These are phyloP conservation scores for Botryotinia globosa DNA, from an alignment of 2,329 filamentous ascomycete species.

Conservation along the genomic window DNA sequence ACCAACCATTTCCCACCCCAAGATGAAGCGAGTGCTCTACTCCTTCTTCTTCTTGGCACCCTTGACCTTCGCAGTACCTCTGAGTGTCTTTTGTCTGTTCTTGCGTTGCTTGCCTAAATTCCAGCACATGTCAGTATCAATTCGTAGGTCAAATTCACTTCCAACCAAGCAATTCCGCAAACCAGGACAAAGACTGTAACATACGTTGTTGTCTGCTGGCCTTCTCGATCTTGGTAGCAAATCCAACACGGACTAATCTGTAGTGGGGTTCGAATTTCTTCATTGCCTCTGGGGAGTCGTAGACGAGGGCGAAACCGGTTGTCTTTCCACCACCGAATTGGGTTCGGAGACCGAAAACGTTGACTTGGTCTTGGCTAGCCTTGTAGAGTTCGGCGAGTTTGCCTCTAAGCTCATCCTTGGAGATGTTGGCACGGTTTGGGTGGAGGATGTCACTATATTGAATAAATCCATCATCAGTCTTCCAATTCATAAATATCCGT, in stretches of 20 bases:
- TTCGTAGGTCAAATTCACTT: slow-evolving; percentile 2
- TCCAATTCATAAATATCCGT: slow-evolving; percentile 22
- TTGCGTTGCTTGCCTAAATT: slow-evolving; percentile 97
- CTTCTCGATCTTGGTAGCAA: slow-evolving; percentile 94
- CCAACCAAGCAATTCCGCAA: slow-evolving; percentile 2
- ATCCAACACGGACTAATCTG: slow-evolving; percentile 90
- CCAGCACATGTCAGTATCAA: slow-evolving; percentile 28
- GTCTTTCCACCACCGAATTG: slow-evolving; percentile 99
- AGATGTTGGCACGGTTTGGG: slow-evolving; percentile 96
- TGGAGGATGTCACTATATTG: slow-evolving; percentile 93
- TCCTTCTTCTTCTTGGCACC: slow-evolving; percentile 93
- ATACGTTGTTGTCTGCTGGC: slow-evolving; percentile 98
- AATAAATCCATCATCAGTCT: slow-evolving; percentile 25
- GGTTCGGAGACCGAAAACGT: slow-evolving; percentile 96
- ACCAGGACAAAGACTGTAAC: slow-evolving; percentile 45
- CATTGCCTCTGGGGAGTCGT: slow-evolving; percentile 96
- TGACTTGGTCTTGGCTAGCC: slow-evolving; percentile 95
- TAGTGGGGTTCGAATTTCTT: slow-evolving; percentile 99
- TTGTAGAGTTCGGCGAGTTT: slow-evolving; percentile 98
- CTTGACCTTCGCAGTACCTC: slow-evolving; percentile 98
- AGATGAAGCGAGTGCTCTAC: slow-evolving; percentile 51
- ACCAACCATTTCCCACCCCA: slow-evolving; percentile 34
- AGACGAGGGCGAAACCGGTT: slow-evolving; percentile 97
- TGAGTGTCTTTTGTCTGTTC: slow-evolving; percentile 99
- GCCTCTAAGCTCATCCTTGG: slow-evolving; percentile 95